Evolutionary conservation across 306 rosid genomes (phyloP).

Genomic region (Trichosanthes cucumerina): DNA sequence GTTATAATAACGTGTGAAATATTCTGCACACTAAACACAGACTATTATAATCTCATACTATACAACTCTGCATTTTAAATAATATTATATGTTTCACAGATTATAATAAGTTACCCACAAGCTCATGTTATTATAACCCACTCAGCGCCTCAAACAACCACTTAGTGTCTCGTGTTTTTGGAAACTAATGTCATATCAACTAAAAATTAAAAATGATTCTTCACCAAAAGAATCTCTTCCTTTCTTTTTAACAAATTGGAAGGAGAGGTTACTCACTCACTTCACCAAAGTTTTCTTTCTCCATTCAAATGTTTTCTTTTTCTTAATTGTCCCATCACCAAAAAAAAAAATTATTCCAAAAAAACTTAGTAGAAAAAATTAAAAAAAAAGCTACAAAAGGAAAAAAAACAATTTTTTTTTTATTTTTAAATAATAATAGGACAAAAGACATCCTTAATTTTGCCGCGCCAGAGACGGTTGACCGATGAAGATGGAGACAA

Average conservation of each 20-base stretch:
- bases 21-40: no score
- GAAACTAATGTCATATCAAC: background rate
- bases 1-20: no score
- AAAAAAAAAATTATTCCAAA: background rate
- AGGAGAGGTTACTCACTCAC: background rate
- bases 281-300: background rate
- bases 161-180: background rate
- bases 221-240: background rate
- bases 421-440: background rate
- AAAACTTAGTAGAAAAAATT: background rate
- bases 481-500: background rate
- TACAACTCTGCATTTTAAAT: no score
- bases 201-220: background rate
- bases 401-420: no score
- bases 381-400: background rate
- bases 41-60: no score
- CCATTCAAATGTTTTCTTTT: background rate
- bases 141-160: no score
- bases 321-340: slow-evolving; percentile 4
- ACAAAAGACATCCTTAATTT: slow-evolving; percentile 5
- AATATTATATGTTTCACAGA: no score
- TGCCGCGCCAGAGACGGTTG: slow-evolving; percentile 4
- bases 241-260: background rate
- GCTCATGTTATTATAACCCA: no score
- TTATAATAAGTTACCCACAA: no score